A percentile compares a stretch with the other conserved stretches of the same genome.
phyloP scores from a whole-genome alignment of 371 early-diverging fungal species.

The Saksenaea vasiformis region DNA sequence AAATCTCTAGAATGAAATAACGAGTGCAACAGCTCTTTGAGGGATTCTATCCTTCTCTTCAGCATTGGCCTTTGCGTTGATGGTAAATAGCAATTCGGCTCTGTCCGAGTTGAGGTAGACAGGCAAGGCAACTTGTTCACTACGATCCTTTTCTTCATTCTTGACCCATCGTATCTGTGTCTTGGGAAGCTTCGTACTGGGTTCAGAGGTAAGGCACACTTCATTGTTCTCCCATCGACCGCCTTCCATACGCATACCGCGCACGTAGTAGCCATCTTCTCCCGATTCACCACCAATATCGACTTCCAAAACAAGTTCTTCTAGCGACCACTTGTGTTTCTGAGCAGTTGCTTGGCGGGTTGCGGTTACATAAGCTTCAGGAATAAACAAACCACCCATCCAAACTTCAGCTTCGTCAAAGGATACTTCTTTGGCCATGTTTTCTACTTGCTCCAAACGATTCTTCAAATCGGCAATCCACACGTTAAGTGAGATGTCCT shows the following conservation, averaged over 20 bases:
- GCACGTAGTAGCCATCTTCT: conserved; percentile 28
- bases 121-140: conserved; percentile 56
- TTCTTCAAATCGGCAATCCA: conserved; percentile 78
- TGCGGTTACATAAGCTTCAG: conserved; percentile 92
- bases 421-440: conserved; percentile 45
- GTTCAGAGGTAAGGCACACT: conserved; percentile 56
- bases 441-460: conserved; percentile 70
- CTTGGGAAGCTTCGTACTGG: conserved; percentile 41
- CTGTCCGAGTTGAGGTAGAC: conserved; percentile 88
- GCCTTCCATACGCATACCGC: conserved; percentile 70
- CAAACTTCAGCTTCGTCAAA: conserved; percentile 61
- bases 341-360: conserved; percentile 89
- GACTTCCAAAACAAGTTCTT: conserved; percentile 64
- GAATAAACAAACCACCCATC: conserved; percentile 88
- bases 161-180: conserved; percentile 57
- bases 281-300: conserved; percentile 34
- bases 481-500: conserved; percentile 54
- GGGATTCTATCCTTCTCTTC: conserved; percentile 54
- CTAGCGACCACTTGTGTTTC: conserved; percentile 63
- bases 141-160: conserved; percentile 7
- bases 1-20: conserved; percentile 47
- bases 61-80: conserved; percentile 46
- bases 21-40: conserved; percentile 78
- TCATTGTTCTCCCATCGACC: conserved; percentile 59
- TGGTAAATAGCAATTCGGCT: conserved; percentile 72